Evolutionary conservation across 2,329 filamentous ascomycete species (phyloP).

Genomic region (Arthroderma sp.): DNA sequence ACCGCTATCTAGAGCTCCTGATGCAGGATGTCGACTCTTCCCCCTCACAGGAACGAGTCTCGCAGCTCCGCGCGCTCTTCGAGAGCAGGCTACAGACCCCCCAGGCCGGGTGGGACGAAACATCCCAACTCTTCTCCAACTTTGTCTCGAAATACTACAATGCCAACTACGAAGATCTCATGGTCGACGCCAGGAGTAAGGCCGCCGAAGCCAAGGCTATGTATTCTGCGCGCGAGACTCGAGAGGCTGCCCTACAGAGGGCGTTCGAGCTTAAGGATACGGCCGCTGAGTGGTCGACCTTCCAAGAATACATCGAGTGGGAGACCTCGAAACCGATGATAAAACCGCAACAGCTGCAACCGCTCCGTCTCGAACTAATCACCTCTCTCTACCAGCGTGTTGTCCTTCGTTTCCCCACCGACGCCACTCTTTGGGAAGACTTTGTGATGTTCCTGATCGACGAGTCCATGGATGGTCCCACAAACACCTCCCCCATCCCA

Average conservation of each 20-base stretch:
- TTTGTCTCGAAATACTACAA: conserved; percentile 47
- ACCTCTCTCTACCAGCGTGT: conserved; percentile 66
- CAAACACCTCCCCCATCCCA: conserved; percentile 46
- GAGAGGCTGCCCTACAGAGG: conserved; percentile 43
- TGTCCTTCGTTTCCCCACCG: conserved; percentile 58
- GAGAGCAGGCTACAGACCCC: conserved; percentile 45
- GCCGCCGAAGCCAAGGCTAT: conserved; percentile 43
- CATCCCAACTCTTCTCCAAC: conserved; percentile 47
- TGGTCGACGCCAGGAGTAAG: conserved; percentile 43
- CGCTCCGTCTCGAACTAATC: conserved; percentile 41
- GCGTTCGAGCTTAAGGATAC: conserved; percentile 42
- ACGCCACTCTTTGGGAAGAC: conserved; percentile 70
- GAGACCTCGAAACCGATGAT: conserved; percentile 46
- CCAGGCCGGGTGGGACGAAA: conserved; percentile 49
- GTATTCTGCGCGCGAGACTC: conserved; percentile 41
- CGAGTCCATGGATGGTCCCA: conserved; percentile 38
- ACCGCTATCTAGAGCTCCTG: conserved; percentile 46
- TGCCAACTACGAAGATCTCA: conserved; percentile 44
- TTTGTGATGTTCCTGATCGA: conserved; percentile 61
- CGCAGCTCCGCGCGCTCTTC: conserved; percentile 41
- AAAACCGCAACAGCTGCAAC: conserved; percentile 34
- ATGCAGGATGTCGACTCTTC: conserved; percentile 41
- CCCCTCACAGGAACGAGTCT: conserved; percentile 38
- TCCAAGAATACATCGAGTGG: conserved; percentile 68
- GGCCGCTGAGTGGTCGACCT: conserved; percentile 41